Base-by-base conservation (phyloP, 2,329 filamentous ascomycete genomes). In the Rugonectria rugulosa region DNA sequence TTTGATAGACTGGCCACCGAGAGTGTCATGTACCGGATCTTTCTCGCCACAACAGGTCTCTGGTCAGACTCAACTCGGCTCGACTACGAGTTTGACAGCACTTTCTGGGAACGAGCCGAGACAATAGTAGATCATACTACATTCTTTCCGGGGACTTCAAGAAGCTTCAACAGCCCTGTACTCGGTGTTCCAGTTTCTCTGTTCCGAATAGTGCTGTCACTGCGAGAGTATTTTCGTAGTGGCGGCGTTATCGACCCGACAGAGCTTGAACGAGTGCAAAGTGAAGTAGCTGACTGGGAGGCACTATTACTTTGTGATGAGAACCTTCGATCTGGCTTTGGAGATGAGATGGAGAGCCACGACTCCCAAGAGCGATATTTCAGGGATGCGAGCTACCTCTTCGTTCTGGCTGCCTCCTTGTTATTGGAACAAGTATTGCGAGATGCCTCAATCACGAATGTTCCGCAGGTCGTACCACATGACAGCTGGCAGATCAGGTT, bases 11-110 rank as follows among this genome's bases (percentile, higher is more conserved):
- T 68, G 8, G 61, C 64, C 6, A 42, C 65, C 4, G 65, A 68
- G 40, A 68, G 66, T 21, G 59, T 68, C 8, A 19, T 68, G 1
- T 67, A 63, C 23, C 66, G 66, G 10, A 64, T 59, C 10, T 68
- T 68, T 23, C 36, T 63, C 1, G 42, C 59, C 1, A 53, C 49
- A 1, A 63, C 65, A 2, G 64, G 65, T 2, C 40, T 68, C 1
- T 68, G 65, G 66, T 51, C 64, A 1, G 60, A 68, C 12, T 23
- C 44, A 2, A 19, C 6, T 3, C 36, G 32, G 15, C 5, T 19
- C 0, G 53, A 56, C 2, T 51, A 57, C 17, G 31, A 54, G 10
- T 64, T 62, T 20, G 54, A 67, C 26, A 15, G 27, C 1, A 31
- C 43, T 1, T 64, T 67, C 12, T 68, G 65, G 65, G 26, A 31